Percentiles rank a stretch among this genome's conserved stretches.
These are phyloP conservation scores for Pseudognaphalium luteoalbum DNA, from an alignment of 129 eudicot species.

Conservation along the genomic window DNA sequence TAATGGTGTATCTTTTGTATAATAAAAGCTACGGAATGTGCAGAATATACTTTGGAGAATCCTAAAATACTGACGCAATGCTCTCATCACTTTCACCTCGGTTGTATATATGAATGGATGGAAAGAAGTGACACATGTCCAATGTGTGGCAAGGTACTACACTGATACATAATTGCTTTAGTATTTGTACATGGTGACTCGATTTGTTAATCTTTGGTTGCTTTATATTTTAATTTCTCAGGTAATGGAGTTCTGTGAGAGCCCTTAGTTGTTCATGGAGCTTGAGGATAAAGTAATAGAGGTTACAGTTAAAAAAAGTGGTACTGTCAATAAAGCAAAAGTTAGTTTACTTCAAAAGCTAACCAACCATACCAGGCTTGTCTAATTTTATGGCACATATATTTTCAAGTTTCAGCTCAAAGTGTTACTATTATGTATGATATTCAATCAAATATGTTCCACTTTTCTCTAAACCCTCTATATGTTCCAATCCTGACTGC, in stretches of 20 bases:
- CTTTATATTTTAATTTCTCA: constrained; percentile 15
- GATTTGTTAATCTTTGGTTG: neutral
- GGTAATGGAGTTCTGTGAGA: constrained; percentile 44
- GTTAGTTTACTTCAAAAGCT: constrained; percentile 17
- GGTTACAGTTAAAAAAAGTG: constrained; percentile 9
- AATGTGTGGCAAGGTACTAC: constrained; percentile 55
- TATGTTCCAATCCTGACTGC: constrained; percentile 47
- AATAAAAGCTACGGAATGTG: constrained; percentile 6
- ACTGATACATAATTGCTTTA: neutral
- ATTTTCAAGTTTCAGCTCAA: constrained; percentile 7
- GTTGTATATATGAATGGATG: constrained; percentile 88
- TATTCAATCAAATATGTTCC: constrained; percentile 12
- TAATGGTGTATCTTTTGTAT: neutral
- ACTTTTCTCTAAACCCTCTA: neutral
- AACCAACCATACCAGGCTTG: constrained; percentile 16
- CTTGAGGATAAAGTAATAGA: constrained; percentile 18
- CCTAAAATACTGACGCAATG: constrained; percentile 67
- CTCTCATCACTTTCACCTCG: constrained; percentile 68
- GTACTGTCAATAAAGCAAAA: constrained; percentile 27
- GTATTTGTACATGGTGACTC: neutral
- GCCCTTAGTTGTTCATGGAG: constrained; percentile 32
- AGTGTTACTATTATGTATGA: constrained; percentile 16
- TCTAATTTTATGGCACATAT: constrained; percentile 19
- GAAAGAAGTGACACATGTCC: constrained; percentile 74
- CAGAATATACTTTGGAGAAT: constrained; percentile 72